Evolutionary conservation across 2,329 filamentous ascomycete genomes (phyloP).

Genomic region (Capronia epimyces): DNA sequence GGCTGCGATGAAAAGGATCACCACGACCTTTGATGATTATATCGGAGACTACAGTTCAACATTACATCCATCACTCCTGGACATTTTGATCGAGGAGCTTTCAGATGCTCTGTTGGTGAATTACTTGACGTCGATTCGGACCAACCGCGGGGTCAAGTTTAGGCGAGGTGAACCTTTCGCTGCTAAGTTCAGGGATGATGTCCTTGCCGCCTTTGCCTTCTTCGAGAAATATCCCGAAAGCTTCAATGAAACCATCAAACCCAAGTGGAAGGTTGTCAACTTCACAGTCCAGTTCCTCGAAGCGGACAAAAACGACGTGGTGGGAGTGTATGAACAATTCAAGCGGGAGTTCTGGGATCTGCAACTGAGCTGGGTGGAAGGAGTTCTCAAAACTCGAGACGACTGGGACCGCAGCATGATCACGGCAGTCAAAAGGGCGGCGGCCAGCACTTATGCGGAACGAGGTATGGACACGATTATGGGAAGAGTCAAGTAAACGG

Average conservation of each 20-base stretch:
- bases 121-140: conserved; percentile 73
- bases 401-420: conserved; percentile 92
- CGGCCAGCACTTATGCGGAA: conserved; percentile 76
- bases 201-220: conserved; percentile 83
- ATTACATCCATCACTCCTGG: conserved; percentile 77
- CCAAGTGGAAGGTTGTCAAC: conserved; percentile 88
- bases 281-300: conserved; percentile 72
- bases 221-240: conserved; percentile 66
- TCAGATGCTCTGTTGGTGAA: conserved; percentile 82
- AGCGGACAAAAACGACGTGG: conserved; percentile 64
- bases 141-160: conserved; percentile 84
- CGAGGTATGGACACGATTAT: conserved; percentile 87
- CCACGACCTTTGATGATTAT: conserved; percentile 93
- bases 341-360: conserved; percentile 89
- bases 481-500: conserved; percentile 70
- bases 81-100: conserved; percentile 90
- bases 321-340: conserved; percentile 74
- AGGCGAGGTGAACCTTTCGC: conserved; percentile 78
- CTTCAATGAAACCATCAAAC: conserved; percentile 70
- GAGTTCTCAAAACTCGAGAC: conserved; percentile 76
- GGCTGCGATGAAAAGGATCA: conserved; percentile 87
- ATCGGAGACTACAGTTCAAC: conserved; percentile 78
- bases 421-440: conserved; percentile 77
- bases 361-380: conserved; percentile 92
- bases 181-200: conserved; percentile 89